These are phyloP conservation scores for Phalaenopsis hybrid DNA, from an alignment of 116 monocot genomes.

Conservation along the genomic window DNA sequence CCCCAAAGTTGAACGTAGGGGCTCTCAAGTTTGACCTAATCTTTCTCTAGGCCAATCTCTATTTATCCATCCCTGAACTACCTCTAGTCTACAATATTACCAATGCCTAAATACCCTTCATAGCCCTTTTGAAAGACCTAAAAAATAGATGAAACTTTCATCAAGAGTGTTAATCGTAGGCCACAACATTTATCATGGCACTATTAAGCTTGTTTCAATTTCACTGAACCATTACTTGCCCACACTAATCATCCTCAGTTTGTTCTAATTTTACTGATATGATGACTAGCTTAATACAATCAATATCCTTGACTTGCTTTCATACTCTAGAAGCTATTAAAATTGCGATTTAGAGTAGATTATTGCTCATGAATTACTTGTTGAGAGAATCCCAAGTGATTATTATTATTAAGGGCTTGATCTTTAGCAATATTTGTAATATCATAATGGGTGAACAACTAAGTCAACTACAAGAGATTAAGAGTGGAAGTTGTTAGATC, in stretches of 20 bases:
- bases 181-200: not conserved
- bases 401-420: not conserved
- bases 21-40: no score
- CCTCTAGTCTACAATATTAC: no score
- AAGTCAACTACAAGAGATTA: no score
- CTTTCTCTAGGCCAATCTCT: no score
- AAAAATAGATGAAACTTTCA: no score
- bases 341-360: not conserved
- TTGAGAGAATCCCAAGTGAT: not conserved
- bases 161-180: no score
- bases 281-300: not conserved
- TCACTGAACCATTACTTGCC: not conserved
- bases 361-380: not conserved
- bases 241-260: not conserved
- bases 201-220: not conserved
- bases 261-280: not conserved
- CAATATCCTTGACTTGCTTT: not conserved
- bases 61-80: no score
- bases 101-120: no score
- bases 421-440: not conserved
- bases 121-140: conserved; percentile 1
- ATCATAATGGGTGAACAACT: not conserved
- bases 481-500: no score
- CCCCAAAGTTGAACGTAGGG: no score
- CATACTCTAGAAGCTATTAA: not conserved